Base-by-base conservation (phyloP, 768 basidiomycete species). In the Serpula lacrymans region DNA sequence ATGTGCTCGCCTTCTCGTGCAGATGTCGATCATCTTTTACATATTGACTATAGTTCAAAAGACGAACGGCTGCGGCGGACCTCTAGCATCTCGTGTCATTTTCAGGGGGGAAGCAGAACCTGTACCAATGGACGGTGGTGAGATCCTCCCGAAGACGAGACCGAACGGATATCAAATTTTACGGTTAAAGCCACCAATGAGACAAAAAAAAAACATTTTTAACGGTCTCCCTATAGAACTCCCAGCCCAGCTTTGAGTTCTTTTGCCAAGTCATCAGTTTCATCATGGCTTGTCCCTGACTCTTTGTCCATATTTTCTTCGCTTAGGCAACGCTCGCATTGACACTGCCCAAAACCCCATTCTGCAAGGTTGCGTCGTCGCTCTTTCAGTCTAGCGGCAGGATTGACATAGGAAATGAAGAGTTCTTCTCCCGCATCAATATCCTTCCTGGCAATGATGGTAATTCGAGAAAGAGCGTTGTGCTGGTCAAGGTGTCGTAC, bases 281-380 rank as follows among this genome's bases (percentile, higher is more conserved):
- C 69, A 34, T 27, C 40, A 0, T 13, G 22, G 2, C 43, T 34
- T 8, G n/a, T 22, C 3, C 46, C 53, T 9, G 53, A 26, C 23
- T 23, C 34, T 10, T 34, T 51, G 3, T 41, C 44, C 20, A 59
- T 68, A 38, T 51, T 56, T 48, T 66, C 71, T 58, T 93, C 90
- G 34, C 69, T 63, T 9, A 72, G 49, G 58, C 92, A 95, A 20
- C 83, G 69, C 43, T 63, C 64, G 56, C 92, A 94, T 9, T 45
- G 49, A 52, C 92, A 94, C 37, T 67, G 52, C 2, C 72, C 86
- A 49, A 89, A 88, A 2, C 85, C 86, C 88, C 88, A 90, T 24
- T 75, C 80, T 43, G 74, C 59, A 30, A 90, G 55, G 48, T 73
- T 71, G 27, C 63, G 59, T 36, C 76, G 69, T 12, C 87, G 75